Conservation (phyloP, 805 yeast genomes). For the Teunomyces pallodes region DNA sequence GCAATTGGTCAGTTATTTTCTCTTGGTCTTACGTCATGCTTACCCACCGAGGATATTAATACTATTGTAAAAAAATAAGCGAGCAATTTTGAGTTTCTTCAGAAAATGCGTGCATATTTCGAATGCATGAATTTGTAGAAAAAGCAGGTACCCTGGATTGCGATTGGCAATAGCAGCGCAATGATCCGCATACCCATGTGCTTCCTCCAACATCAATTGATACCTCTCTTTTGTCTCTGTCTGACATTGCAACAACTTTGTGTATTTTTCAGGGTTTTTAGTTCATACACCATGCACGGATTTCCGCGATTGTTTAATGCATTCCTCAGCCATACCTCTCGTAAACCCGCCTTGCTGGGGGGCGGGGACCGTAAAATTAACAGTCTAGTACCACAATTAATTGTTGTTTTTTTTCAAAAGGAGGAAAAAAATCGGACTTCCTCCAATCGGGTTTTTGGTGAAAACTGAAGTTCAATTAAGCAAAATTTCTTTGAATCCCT, state of each 20-base stretch:
- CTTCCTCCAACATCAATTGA: too few species aligned
- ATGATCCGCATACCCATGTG: too few species aligned
- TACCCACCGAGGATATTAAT: neutral
- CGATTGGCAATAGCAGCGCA: too few species aligned
- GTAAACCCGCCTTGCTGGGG: neutral
- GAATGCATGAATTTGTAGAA: neutral
- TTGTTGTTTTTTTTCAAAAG: neutral
- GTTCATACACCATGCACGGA: neutral
- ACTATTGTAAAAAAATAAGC: neutral
- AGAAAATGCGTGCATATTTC: neutral
- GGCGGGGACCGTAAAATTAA: neutral
- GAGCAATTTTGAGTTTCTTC: neutral
- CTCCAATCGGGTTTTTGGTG: neutral
- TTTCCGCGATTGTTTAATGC: neutral
- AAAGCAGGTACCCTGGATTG: too few species aligned
- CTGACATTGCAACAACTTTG: neutral
- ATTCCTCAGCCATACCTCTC: neutral
- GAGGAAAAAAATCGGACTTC: neutral
- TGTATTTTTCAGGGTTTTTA: neutral
- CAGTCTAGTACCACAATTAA: neutral
- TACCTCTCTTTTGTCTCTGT: too few species aligned
- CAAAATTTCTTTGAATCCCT: neutral
- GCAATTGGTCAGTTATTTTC: too few species aligned
- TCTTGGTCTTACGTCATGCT: too few species aligned
- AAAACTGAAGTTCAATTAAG: neutral